Conservation (phyloP, 2,329 filamentous ascomycete genomes). For the Talaromyces sp. region DNA sequence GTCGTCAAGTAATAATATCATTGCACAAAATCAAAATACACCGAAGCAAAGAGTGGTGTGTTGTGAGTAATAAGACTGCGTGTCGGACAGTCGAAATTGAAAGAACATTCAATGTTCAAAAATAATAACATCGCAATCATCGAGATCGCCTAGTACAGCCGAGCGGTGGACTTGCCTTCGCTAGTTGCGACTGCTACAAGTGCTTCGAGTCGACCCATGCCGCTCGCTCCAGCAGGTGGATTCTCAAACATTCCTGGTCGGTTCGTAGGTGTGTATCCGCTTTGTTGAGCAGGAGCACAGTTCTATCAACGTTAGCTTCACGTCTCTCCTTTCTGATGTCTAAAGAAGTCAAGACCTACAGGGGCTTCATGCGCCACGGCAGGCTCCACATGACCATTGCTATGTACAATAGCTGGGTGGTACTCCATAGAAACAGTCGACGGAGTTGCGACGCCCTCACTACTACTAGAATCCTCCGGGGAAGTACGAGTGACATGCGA, state of each 20-base stretch:
- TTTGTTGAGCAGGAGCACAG: conserved; percentile 29
- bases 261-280: conserved; percentile 27
- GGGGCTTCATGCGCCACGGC: conserved; percentile 21
- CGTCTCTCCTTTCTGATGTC: background rate
- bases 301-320: conserved; percentile 23
- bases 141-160: conserved; percentile 21
- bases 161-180: conserved; percentile 39
- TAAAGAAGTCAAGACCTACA: conserved; percentile 6
- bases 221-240: conserved; percentile 29
- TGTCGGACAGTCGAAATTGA: background rate
- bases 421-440: conserved; percentile 48
- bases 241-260: conserved; percentile 30
- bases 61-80: background rate
- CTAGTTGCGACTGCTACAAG: conserved; percentile 51
- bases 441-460: conserved; percentile 48
- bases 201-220: conserved; percentile 49
- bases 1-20: conserved; percentile 5
- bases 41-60: conserved; percentile 1
- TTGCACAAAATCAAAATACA: conserved; percentile 4
- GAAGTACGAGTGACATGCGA: conserved; percentile 39
- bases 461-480: conserved; percentile 50
- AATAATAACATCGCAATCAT: background rate
- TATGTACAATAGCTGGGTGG: conserved; percentile 48
- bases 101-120: background rate
- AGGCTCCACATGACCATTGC: conserved; percentile 47